phyloP scores from a whole-genome alignment of 2,329 filamentous ascomycete species.

The Aspergillus aculeatinus region DNA sequence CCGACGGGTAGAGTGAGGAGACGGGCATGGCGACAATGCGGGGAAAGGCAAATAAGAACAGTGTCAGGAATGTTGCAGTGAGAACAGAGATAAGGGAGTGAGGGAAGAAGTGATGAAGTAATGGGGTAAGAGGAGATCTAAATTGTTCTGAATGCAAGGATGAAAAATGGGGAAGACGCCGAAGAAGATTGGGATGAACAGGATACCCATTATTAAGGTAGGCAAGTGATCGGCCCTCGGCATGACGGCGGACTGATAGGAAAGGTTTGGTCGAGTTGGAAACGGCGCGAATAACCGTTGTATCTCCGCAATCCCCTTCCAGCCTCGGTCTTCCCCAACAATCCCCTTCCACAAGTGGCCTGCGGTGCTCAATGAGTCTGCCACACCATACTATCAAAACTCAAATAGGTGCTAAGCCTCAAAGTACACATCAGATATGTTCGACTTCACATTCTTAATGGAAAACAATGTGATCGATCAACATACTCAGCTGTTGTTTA shows the following conservation, averaged over 20 bases:
- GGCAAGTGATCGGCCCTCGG: constrained; percentile 8
- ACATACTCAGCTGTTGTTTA: too few species aligned
- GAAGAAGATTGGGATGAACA: not conserved
- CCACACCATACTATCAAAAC: too few species aligned
- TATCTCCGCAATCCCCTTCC: not conserved
- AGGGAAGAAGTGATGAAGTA: not conserved
- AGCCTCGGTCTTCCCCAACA: not conserved
- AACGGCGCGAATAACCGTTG: not conserved
- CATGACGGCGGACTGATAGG: constrained; percentile 1
- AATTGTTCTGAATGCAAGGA: not conserved
- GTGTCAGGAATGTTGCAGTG: not conserved
- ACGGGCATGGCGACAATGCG: constrained; percentile 62
- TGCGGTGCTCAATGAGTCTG: too few species aligned
- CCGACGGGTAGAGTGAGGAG: constrained; percentile 61
- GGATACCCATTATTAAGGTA: not conserved
- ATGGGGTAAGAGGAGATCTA: not conserved
- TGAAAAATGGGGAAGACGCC: not conserved
- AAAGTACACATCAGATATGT: too few species aligned
- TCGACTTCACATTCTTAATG: too few species aligned
- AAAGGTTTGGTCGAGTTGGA: not conserved
- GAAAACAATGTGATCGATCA: too few species aligned
- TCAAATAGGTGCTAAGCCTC: too few species aligned
- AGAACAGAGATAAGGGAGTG: not conserved
- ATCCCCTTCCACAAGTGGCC: too few species aligned
- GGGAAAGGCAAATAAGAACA: constrained; percentile 15